Conservation (phyloP, 148 eudicot genomes). For the Selenicereus undatus region DNA sequence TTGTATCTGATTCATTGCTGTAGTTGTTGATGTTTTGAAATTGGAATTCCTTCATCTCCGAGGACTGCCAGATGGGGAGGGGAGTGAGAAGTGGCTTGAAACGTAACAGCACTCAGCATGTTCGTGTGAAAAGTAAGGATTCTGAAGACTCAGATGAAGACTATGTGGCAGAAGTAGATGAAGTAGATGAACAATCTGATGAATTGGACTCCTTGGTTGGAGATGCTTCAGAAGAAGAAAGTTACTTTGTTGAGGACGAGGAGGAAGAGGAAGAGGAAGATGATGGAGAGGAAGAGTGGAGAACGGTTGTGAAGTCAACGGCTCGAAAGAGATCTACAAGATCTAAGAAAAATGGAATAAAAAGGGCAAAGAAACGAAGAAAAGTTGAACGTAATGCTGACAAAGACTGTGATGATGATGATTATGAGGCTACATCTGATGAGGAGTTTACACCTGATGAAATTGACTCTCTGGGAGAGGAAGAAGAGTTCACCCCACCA, state of each 20-base stretch:
- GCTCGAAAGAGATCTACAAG: constrained; percentile 25
- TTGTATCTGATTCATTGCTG: neutral
- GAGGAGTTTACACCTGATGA: constrained; percentile 64
- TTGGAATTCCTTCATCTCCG: constrained; percentile 9
- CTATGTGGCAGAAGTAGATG: constrained; percentile 66
- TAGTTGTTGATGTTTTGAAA: constrained; percentile 1
- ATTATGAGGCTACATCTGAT: constrained; percentile 15
- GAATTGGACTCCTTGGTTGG: constrained; percentile 63
- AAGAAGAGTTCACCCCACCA: constrained; percentile 30
- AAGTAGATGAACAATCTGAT: constrained; percentile 64
- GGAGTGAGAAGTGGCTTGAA: constrained; percentile 44
- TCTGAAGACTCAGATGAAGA: constrained; percentile 97
- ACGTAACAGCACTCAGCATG: constrained; percentile 33
- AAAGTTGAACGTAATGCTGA: constrained; percentile 35
- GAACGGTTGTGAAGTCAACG: constrained; percentile 34
- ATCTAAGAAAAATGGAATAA: constrained; percentile 29
- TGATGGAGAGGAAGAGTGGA: constrained; percentile 30
- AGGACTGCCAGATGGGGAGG: constrained; percentile 55
- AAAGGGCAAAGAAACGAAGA: constrained; percentile 39
- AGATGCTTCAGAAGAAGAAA: constrained; percentile 73
- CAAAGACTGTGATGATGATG: constrained; percentile 46
- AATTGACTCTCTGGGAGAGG: constrained; percentile 43
- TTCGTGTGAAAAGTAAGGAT: constrained; percentile 29
- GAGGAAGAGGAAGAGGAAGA: constrained; percentile 31
- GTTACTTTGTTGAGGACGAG: constrained; percentile 42